phyloP scores from a whole-genome alignment of 495 filamentous ascomycete species.

The Daldinia bambusicola region DNA sequence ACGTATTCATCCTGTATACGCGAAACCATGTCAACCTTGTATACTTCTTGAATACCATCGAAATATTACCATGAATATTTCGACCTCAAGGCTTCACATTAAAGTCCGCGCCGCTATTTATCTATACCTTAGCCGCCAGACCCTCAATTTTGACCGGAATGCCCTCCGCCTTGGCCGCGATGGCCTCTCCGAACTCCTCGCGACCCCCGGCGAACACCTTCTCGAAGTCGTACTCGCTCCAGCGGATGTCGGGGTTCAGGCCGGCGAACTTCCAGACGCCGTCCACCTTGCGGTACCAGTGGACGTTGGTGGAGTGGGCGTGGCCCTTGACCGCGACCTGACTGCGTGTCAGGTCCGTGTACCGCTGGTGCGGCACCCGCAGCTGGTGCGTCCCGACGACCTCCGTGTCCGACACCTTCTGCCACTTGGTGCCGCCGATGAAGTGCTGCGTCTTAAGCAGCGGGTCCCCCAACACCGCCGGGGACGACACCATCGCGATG shows the following conservation, averaged over 20 bases:
- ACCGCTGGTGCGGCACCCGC: conserved; percentile 75
- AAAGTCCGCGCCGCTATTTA: neutral
- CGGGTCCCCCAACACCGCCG: conserved; percentile 74
- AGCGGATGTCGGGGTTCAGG: conserved; percentile 74
- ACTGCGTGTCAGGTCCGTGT: conserved; percentile 63
- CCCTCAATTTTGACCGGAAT: conserved; percentile 34
- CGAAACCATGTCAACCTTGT: neutral
- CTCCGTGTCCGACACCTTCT: conserved; percentile 72
- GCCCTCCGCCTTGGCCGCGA: conserved; percentile 35
- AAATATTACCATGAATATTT: neutral
- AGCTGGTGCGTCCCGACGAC: conserved; percentile 80
- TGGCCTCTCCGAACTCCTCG: conserved; percentile 53
- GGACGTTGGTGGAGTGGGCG: conserved; percentile 74
- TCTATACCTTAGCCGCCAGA: conserved; percentile 17
- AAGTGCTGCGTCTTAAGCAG: conserved; percentile 80
- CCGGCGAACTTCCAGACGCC: conserved; percentile 88
- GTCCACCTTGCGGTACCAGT: conserved; percentile 78
- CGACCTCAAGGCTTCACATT: neutral
- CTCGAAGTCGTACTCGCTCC: conserved; percentile 76
- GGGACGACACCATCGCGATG: conserved; percentile 73
- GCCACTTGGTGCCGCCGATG: conserved; percentile 76
- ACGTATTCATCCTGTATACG: neutral
- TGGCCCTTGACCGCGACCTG: conserved; percentile 71
- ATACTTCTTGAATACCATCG: neutral
- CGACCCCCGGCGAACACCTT: conserved; percentile 58